Base-by-base conservation (phyloP, 345 rosid species). In the Eucalyptus fibrosa region DNA sequence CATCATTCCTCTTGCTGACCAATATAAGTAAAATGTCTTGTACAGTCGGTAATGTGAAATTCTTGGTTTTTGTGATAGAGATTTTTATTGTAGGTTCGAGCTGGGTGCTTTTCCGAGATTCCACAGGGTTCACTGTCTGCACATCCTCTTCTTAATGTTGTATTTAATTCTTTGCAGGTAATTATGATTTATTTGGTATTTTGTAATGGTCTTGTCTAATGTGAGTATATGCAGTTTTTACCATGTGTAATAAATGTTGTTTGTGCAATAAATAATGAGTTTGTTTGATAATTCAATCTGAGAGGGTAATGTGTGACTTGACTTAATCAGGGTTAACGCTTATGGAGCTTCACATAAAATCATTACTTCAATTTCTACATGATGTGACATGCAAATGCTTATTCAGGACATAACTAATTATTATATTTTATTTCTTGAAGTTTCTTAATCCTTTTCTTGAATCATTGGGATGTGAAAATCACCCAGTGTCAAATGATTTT, bases 51-150 rank as follows among this genome's bases (percentile, higher is more conserved):
- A 28, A 40, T 24, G 82, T 86, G 55, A 50, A 50, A 34, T 87
- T 88, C 26, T 80, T 56, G 32, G 28, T 44, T 81, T 87, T 87
- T 87, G 55, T 90, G 89, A 56, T 87, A 87, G 44, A 32, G 60
- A 87, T 90, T 69, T 88, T 90, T 37, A 59, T 13, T 92, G 90
- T 90, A 97, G 99, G 97, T 97, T 89, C 96, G 97, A 92, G 98
- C 95, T 90, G 99, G 98, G 92, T 96, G 99, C 94, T 96, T 97
- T 93, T 95, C 97, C 59, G 98, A 96, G 95, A 96, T 96, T 93
- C 94, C 97, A 23, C 94, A 92, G 90, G 94, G 93, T 89, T 95
- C 98, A 86, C 90, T 95, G 91, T 90, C 97, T 72, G 93, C 96
- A 62, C 97, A 96, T 91, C 99, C 99, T 17, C 97, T 97, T 93